Evolutionary conservation across 2,329 filamentous ascomycete species (phyloP), one percentile per base, ranked within the genome.

Genomic region (Epicoccum sorghinum): DNA sequence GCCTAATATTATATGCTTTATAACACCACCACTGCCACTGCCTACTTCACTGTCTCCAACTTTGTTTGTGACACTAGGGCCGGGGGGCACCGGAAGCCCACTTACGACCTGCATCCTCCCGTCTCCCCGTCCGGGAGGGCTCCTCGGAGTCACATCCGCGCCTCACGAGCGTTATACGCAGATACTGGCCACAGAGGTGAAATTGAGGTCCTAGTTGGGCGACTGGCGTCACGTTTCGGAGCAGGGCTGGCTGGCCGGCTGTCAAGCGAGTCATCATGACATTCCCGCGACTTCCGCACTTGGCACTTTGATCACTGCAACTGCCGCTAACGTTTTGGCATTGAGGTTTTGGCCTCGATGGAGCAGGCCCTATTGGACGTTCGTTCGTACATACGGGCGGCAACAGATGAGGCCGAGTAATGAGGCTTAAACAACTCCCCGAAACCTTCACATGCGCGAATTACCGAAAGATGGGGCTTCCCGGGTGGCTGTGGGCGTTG

Each of bases 251-350:
- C 14, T 35, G 38, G 18, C 23, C 38, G 25, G 18, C 14, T 35
- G 22, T 52, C 49, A 47, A 43, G 32, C 41, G 46, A 55, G 46
- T 55, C 46, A 45, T 46, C 29, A 22, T 46, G 40, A 42, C 42
- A 46, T 18, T 42, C 30, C 46, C 46, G 52, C 46, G 37, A 38
- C 41, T 43, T 46, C 41, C 47, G 46, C 37, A 50, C 10, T 49
- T 41, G 36, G 36, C 41, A 45, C 13, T 27, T 48, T 9, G 25
- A 36, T 23, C 32, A 37, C 13, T n/a, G 37, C 38, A 44, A 40
- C 33, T 54, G 44, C 51, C 51, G 45, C 44, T 54, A 43, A 44
- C 39, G 44, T 48, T 54, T 39, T 43, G 40, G 51, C 44, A 54
- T 35, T 47, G 39, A 35, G 32, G 5, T 41, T 42, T 22, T 36